These are phyloP conservation scores for Sugiyamaella qingdaonensis DNA, from an alignment of 805 yeast genomes.

Conservation along the genomic window DNA sequence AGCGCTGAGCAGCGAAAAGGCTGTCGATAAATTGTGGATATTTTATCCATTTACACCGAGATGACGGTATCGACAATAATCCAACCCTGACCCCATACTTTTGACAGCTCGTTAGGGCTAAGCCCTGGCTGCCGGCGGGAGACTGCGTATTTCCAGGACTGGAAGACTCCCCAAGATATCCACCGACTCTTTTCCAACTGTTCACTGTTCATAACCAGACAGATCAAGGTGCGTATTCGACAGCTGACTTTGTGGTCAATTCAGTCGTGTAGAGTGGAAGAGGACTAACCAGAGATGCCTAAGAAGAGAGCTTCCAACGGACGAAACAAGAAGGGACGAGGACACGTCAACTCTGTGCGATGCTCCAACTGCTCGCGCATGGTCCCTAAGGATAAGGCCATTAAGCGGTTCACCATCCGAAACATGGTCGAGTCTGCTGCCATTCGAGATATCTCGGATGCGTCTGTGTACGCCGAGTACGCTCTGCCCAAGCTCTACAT, in stretches of 20 bases:
- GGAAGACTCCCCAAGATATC: not conserved
- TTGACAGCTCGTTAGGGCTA: not conserved
- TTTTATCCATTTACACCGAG: too few relatives aligned
- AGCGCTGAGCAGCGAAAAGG: too few relatives aligned
- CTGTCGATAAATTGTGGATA: too few relatives aligned
- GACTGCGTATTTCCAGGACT: not conserved
- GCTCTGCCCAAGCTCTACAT: conserved; percentile 99
- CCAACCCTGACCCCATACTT: not conserved
- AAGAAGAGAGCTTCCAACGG: conserved; percentile 99
- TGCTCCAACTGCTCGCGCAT: conserved; percentile 99
- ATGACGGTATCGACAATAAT: too few relatives aligned
- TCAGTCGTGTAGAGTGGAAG: not conserved
- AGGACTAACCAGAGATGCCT: conserved; percentile 69
- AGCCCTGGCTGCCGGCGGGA: not conserved
- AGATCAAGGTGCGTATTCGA: not conserved
- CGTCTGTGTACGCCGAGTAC: conserved; percentile 98
- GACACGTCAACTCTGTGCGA: conserved; percentile 99
- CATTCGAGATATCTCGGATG: conserved; percentile 99
- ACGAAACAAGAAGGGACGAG: conserved; percentile 99
- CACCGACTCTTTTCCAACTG: not conserved
- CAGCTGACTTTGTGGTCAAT: not conserved
- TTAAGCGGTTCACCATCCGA: conserved; percentile 99
- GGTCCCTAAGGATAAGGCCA: conserved; percentile 99
- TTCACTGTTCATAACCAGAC: not conserved
- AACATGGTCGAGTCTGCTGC: conserved; percentile 99